Percentiles rank a stretch among this genome's conserved stretches.
Conservation (phyloP, 345 rosid genomes). For the Hirschfeldia incana region DNA sequence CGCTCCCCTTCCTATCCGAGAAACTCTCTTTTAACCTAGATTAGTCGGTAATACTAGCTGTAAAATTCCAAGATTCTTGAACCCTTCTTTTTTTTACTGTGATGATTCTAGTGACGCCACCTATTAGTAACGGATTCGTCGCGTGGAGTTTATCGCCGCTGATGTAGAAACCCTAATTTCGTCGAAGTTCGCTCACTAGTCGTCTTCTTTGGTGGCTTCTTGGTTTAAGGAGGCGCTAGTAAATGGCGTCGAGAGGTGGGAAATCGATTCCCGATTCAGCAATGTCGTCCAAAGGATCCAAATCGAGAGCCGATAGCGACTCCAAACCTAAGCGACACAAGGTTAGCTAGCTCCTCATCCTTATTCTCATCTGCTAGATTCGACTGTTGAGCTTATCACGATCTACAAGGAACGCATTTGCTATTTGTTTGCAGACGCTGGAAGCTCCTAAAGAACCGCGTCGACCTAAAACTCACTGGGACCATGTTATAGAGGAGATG, state of each 20-base stretch:
- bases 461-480: conserved; percentile 97
- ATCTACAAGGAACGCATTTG: background rate
- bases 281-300: conserved; percentile 22
- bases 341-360: conserved; percentile 42
- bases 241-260: conserved; percentile 40
- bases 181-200: conserved; percentile 4
- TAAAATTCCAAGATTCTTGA: conserved; percentile 21
- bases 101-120: conserved; percentile 1
- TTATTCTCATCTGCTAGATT: background rate
- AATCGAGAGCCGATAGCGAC: conserved; percentile 71
- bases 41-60: background rate
- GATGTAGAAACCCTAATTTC: conserved; percentile 40
- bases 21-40: background rate
- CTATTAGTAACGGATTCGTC: conserved; percentile 19
- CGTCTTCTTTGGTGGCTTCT: background rate
- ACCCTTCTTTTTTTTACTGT: background rate
- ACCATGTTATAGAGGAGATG: conserved; percentile 99
- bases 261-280: conserved; percentile 66
- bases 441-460: conserved; percentile 95
- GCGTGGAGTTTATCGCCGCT: conserved; percentile 9
- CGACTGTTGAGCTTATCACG: background rate
- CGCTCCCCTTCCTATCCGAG: background rate
- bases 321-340: conserved; percentile 87
- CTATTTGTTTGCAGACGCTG: conserved; percentile 47
- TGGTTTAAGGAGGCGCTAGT: conserved; percentile 3